Evolutionary conservation across 2,329 filamentous ascomycete genomes (phyloP).

Genomic region (Trichophyton benhamiae): DNA sequence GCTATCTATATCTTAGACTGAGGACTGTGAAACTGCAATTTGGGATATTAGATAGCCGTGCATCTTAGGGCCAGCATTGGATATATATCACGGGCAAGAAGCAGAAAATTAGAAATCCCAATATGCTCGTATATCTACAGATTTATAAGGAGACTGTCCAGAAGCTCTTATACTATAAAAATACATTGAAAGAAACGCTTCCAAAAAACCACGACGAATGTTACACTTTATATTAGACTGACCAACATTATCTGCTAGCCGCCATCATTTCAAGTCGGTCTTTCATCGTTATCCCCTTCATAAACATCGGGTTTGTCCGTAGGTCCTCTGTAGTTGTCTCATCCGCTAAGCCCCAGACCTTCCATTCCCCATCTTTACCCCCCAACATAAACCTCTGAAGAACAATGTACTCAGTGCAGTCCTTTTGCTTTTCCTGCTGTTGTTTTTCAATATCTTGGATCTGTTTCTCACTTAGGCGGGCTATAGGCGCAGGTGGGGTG

Average conservation of each 20-base stretch:
- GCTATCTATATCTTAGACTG: background rate
- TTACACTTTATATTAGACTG: background rate
- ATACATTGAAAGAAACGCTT: background rate
- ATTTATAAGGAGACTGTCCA: background rate
- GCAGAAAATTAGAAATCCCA: background rate
- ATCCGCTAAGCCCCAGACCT: slow-evolving; percentile 38
- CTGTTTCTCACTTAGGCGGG: slow-evolving; percentile 3
- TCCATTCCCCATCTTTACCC: slow-evolving; percentile 35
- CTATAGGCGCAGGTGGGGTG: slow-evolving; percentile 12
- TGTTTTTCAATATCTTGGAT: slow-evolving; percentile 4
- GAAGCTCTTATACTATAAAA: background rate
- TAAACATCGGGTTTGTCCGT: slow-evolving; percentile 24
- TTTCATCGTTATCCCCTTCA: slow-evolving; percentile 22
- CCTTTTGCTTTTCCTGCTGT: slow-evolving; percentile 27
- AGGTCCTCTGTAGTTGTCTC: slow-evolving; percentile 32
- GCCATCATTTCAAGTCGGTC: slow-evolving; percentile 27
- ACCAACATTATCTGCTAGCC: background rate
- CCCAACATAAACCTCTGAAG: slow-evolving; percentile 36
- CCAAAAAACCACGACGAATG: background rate
- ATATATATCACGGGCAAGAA: background rate
- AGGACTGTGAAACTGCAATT: no score
- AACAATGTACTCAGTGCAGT: slow-evolving; percentile 40
- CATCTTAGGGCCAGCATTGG: background rate
- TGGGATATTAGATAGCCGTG: no score
- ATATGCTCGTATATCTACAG: background rate